Evolutionary conservation across 352 stramenopile genomes (phyloP).

Genomic region (Phytopythium delawarense): DNA sequence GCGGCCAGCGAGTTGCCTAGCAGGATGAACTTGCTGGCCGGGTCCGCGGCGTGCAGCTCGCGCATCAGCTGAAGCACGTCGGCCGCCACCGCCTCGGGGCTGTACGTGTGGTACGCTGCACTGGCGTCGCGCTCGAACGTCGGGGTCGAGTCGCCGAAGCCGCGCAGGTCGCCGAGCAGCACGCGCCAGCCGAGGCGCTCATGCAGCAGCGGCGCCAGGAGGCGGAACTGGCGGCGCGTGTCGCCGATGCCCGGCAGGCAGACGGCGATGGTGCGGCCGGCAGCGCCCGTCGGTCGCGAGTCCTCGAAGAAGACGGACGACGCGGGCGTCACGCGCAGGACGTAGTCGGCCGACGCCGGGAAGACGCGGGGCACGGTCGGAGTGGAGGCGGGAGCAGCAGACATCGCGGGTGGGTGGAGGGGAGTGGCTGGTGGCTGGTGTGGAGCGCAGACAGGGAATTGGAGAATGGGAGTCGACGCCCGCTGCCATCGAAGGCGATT

Average conservation of each 20-base stretch:
- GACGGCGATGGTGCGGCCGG: conserved; percentile 20
- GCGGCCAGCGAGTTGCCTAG: conserved; percentile 35
- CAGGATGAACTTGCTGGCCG: conserved; percentile 23
- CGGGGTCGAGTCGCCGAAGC: conserved; percentile 35
- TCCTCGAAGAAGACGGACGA: conserved; percentile 37
- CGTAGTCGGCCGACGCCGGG: conserved; percentile 11
- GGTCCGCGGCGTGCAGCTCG: conserved; percentile 14
- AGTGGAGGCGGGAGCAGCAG: background rate
- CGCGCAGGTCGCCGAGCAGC: conserved; percentile 35
- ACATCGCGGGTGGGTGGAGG: background rate
- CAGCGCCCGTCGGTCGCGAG: conserved; percentile 17
- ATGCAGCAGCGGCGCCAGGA: conserved; percentile 35
- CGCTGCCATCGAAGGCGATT: background rate
- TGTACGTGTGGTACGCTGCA: conserved; percentile 20
- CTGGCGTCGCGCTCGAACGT: conserved; percentile 8
- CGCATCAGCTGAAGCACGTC: conserved; percentile 25
- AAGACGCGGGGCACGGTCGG: conserved; percentile 23
- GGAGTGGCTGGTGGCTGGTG: background rate
- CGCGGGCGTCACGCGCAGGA: conserved; percentile 10
- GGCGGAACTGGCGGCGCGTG: conserved; percentile 34
- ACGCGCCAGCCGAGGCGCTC: conserved; percentile 24
- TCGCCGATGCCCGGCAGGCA: conserved; percentile 39
- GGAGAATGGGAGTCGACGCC: background rate
- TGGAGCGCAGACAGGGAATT: background rate
- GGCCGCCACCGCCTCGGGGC: conserved; percentile 23